Evolutionary conservation across 2,329 filamentous ascomycete genomes (phyloP), one percentile per base, ranked within the genome.

Genomic region (Cladosporium sp.): DNA sequence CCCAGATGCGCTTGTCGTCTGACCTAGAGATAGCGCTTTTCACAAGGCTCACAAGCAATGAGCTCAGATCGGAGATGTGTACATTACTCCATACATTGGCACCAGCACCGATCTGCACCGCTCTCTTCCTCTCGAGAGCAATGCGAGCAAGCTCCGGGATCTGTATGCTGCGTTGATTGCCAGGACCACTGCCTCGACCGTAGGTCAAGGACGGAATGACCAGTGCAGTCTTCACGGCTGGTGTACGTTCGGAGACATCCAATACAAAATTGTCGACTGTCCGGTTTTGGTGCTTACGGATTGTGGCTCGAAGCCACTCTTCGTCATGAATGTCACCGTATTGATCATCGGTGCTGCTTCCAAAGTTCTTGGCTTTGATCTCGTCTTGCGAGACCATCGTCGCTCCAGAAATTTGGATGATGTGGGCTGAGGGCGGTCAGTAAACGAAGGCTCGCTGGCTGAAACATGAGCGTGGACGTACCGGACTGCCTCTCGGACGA

Each of bases 201-300:
- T 44, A 44, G 37, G n/a, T 44, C 5, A 44, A 10, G 14, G 37
- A 44, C 18, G 37, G 37, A 6, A 44, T 44, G 18, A 44, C 37
- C 10, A 44, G 37, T n/a, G 18, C 37, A 4, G 37, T 44, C 73
- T 85, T 86, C 7, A 88, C 80, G 0, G 76, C 76, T 8, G 80
- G 78, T 0, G 78, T 77, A 64, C 81, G 78, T 62, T 78, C 73
- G 2, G 76, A 80, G 0, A 83, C 80, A 0, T 75, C 79, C 0
- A 89, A 78, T n/a, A 92, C 84, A 28, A 91, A 82, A 73, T 88
- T 85, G 76, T 94, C 91, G 4, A 92, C 85, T 71, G 88, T 81
- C 16, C 89, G 85, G 77, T 93, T 90, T 28, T 82, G 73, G 29
- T 57, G 53, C 12, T 37, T 57, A 31, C 53, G 53, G 23, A 61